phyloP scores from a whole-genome alignment of 331 rosid species.

The Spiraea crenata region DNA sequence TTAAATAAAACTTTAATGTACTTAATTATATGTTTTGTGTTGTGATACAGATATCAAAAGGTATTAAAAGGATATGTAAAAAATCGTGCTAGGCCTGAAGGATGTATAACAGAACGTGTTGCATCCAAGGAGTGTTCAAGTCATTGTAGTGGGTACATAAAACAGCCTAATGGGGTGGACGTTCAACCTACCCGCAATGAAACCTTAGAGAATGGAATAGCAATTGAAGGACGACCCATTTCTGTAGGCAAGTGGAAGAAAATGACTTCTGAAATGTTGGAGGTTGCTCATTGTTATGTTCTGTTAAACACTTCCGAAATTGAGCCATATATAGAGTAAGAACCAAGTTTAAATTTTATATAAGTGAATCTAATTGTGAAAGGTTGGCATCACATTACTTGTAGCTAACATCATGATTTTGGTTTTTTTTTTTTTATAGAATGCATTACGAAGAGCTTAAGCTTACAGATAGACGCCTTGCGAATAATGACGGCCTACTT shows the following conservation, averaged over 20 bases:
- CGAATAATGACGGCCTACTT: not conserved
- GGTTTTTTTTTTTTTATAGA: not conserved
- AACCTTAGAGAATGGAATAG: not conserved
- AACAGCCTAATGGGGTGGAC: not conserved
- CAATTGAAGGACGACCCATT: not conserved
- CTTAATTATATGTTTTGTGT: not conserved
- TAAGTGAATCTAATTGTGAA: not conserved
- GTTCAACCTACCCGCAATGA: not conserved
- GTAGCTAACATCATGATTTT: too few relatives aligned
- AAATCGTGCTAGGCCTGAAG: not conserved
- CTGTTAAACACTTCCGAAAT: not conserved
- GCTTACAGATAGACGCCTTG: not conserved
- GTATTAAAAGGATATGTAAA: not conserved
- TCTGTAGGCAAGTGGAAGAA: not conserved
- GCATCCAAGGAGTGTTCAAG: not conserved
- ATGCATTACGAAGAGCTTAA: not conserved
- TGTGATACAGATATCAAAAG: too few relatives aligned
- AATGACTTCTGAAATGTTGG: not conserved
- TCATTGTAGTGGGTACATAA: not conserved
- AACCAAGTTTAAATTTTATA: not conserved
- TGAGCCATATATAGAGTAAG: not conserved
- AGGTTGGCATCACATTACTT: too few relatives aligned
- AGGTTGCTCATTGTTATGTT: not conserved
- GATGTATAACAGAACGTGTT: not conserved
- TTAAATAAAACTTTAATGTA: not conserved